Evolutionary conservation across 2,329 filamentous ascomycete genomes (phyloP), one percentile per base, ranked within the genome.

Genomic region (Ascochyta fabae): DNA sequence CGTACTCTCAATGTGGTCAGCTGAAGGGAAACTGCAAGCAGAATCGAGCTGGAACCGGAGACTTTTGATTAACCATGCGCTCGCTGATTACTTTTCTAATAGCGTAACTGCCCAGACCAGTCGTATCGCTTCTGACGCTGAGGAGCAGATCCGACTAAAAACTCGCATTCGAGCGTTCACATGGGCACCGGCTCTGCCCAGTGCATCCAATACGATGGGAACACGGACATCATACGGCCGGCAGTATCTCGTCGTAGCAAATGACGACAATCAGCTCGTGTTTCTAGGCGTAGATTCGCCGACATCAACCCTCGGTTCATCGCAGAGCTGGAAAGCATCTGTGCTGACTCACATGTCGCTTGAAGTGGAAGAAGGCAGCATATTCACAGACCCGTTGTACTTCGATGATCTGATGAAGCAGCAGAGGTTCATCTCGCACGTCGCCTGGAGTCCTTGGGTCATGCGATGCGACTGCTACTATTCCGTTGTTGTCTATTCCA

Each of bases 1-100:
- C 50, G 65, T 84, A 1, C 68, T 88, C 5, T 84, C 83, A 1
- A 67, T 88, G 8, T 88, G 84, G 80, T 81, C 83, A 43, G 76
- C 80, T 3, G 69, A 78, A 29, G 80, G 80, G 12, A 73, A 73
- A 16, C 72, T 70, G 1, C 66, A 73, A 13, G 75, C 76, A 9
- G 70, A 75, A 38, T 68, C 73, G 1, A 79, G 77, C 59, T 87
- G 85, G 85, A 73, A 73, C 35, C 78, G 85, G 29, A 78, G 78
- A 3, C 62, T 80, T 6, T 72, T 87, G n/a, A 66, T 86, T 34
- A 87, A 87, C 57, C 67, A 79, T 48, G 68, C 73, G 4, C 64
- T 86, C 38, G 68, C 73, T 15, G 54, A 69, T 0, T 77, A 80
- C 62, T 75, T 82, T 39, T 39, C 35, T 13, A 47, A 38, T 13